Evolutionary conservation across 352 stramenopile genomes (phyloP).

Genomic region (Pythium myriotylum): DNA sequence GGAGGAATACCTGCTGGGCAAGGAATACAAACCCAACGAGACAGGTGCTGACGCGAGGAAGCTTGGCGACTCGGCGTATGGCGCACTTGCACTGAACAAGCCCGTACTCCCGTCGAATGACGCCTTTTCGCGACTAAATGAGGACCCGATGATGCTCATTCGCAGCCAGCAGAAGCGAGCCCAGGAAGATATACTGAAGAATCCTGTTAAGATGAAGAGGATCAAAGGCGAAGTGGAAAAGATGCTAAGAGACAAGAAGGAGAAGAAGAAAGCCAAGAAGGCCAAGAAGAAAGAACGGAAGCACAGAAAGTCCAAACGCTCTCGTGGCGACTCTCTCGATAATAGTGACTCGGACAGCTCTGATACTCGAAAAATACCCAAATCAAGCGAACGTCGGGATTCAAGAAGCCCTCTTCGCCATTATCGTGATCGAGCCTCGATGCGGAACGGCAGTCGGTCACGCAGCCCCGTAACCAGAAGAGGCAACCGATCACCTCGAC

Average conservation of each 20-base stretch:
- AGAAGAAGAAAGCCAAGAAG: slow-evolving; percentile 70
- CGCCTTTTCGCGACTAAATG: slow-evolving; percentile 91
- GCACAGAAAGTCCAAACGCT: slow-evolving; percentile 37
- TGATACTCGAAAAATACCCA: too few relatives aligned
- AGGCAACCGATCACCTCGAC: neutral
- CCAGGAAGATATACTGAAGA: slow-evolving; percentile 87
- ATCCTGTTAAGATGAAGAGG: slow-evolving; percentile 89
- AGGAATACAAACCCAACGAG: slow-evolving; percentile 73
- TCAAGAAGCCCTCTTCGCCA: too few relatives aligned
- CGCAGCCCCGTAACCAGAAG: neutral
- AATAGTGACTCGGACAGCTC: slow-evolving; percentile 18
- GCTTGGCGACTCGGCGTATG: slow-evolving; percentile 62
- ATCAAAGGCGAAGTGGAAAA: slow-evolving; percentile 85
- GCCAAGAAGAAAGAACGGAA: slow-evolving; percentile 71
- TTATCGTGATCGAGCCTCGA: neutral
- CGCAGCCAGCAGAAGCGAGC: slow-evolving; percentile 77
- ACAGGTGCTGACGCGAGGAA: slow-evolving; percentile 53
- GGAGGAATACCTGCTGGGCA: slow-evolving; percentile 94
- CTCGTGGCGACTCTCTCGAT: slow-evolving; percentile 27
- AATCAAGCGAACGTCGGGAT: too few relatives aligned
- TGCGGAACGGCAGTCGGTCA: neutral
- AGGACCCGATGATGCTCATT: slow-evolving; percentile 97
- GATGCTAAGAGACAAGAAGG: slow-evolving; percentile 79
- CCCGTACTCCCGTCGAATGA: slow-evolving; percentile 79
- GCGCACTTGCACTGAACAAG: slow-evolving; percentile 63